These are phyloP conservation scores for Blastocystis sp. DNA, from an alignment of 352 stramenopile species.

Conservation along the genomic window DNA sequence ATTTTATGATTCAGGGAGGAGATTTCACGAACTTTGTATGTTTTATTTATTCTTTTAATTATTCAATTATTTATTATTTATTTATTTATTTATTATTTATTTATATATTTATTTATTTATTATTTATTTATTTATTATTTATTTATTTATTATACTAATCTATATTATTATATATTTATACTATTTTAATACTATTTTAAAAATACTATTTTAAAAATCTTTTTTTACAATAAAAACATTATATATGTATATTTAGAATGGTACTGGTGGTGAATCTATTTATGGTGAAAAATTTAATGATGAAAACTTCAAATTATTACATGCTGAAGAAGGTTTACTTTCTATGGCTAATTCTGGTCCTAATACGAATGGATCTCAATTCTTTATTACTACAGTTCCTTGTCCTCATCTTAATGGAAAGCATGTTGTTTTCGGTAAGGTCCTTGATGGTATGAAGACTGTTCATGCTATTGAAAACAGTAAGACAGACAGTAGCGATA, in stretches of 20 bases:
- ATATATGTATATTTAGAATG: too few relatives aligned
- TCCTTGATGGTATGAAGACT: conserved; percentile 72
- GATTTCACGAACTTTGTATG: conserved; percentile 72
- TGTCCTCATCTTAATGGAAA: conserved; percentile 88
- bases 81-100: not conserved
- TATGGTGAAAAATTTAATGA: conserved; percentile 83
- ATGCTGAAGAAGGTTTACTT: conserved; percentile 69
- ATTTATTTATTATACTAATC: too few relatives aligned
- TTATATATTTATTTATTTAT: not conserved
- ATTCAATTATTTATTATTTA: too few relatives aligned
- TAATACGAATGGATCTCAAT: conserved; percentile 91
- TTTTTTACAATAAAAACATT: too few relatives aligned
- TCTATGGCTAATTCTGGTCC: conserved; percentile 85
- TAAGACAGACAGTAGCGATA: conserved; percentile 66
- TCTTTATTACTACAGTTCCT: conserved; percentile 83
- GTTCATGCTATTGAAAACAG: conserved; percentile 71
- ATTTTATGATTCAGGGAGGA: conserved; percentile 87
- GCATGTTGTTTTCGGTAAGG: conserved; percentile 95
- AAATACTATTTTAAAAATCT: conserved; percentile 16
- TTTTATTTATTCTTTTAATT: too few relatives aligned
- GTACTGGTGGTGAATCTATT: conserved; percentile 71
- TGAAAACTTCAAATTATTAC: conserved; percentile 68
- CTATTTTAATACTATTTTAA: too few relatives aligned
- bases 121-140: not conserved
- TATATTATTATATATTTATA: too few relatives aligned